Evolutionary conservation across 176 grass and related monocot species (phyloP), one percentile per base, ranked within the genome.

Genomic region (Oryza longistaminata): DNA sequence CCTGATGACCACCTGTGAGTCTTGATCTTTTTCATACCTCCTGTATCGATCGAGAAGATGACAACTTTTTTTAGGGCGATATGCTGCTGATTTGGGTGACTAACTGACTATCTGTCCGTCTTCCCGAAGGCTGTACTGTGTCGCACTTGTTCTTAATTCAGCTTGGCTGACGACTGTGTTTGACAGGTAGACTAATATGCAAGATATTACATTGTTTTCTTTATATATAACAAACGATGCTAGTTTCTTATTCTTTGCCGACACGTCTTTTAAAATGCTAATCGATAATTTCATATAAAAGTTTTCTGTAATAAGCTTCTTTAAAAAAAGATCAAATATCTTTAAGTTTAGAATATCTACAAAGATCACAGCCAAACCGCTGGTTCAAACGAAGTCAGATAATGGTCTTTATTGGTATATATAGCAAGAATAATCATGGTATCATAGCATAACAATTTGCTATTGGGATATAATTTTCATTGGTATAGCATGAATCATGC

Each of bases 41-140:
- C 39, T 3, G 42, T 11, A 22, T 34, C 58, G 14, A 31, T 11
- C 11, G 73, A 29, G 58, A 71, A 42, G 7, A 29, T 49, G 2
- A 3, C 8, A 13, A 0, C 3, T 11, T 75, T 75, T 66, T 50
- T 4, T 39, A 49, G 4, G 14, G 3, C 5, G 71, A 55, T 31
- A 50, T 19, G 44, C 45, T 53, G 42, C 17, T 83, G 27, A 49
- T 49, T 16, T 6, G 34, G 5, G 7, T 0, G 7, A 7, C 8
- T 1, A 68, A 26, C 64, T 0, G 7, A 7, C 13, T 1, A 68
- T 26, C 64, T 77, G 73, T 43, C 64, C 73, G 9, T 13, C 73
- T 85, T 85, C 82, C 13, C 45, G 82, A 84, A 75, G 25, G 7
- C 25, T 9, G 77, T 46, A 77, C 58, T 22, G 2, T 62, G 58